Conservation (phyloP, 805 yeast genomes). For the Candida loeiensis region DNA sequence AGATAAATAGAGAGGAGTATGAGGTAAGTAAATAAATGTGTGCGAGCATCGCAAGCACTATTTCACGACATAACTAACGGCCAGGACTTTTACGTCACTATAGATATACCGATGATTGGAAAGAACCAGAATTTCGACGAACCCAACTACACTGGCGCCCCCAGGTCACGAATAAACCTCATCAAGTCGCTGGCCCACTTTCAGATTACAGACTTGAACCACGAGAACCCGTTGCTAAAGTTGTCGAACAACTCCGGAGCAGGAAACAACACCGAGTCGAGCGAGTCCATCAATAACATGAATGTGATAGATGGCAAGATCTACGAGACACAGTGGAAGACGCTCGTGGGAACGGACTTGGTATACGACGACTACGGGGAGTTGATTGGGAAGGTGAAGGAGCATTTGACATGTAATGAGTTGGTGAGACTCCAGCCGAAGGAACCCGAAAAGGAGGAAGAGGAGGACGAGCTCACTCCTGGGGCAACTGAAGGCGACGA, state of each 20-base stretch:
- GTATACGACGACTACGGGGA: constrained; percentile 43
- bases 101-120: constrained; percentile 28
- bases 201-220: constrained; percentile 34
- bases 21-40: constrained; percentile 23
- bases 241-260: constrained; percentile 27
- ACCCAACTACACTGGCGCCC: constrained; percentile 10
- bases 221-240: constrained; percentile 34
- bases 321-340: constrained; percentile 74
- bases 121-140: constrained; percentile 12
- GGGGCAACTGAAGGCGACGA: constrained; percentile 13
- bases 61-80: constrained; percentile 4
- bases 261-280: constrained; percentile 8
- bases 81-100: constrained; percentile 33
- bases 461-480: constrained; percentile 16
- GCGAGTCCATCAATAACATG: constrained; percentile 23
- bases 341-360: constrained; percentile 71
- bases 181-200: constrained; percentile 41
- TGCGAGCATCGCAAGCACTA: neutral
- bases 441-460: constrained; percentile 14
- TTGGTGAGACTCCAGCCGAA: constrained; percentile 21
- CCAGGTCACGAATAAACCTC: constrained; percentile 20
- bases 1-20: constrained; percentile 17
- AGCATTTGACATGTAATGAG: constrained; percentile 33
- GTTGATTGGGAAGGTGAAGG: constrained; percentile 36
- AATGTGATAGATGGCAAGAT: constrained; percentile 44